These are phyloP conservation scores for Stephania japonica DNA, from an alignment of 164 flowering plant species.

Conservation along the genomic window DNA sequence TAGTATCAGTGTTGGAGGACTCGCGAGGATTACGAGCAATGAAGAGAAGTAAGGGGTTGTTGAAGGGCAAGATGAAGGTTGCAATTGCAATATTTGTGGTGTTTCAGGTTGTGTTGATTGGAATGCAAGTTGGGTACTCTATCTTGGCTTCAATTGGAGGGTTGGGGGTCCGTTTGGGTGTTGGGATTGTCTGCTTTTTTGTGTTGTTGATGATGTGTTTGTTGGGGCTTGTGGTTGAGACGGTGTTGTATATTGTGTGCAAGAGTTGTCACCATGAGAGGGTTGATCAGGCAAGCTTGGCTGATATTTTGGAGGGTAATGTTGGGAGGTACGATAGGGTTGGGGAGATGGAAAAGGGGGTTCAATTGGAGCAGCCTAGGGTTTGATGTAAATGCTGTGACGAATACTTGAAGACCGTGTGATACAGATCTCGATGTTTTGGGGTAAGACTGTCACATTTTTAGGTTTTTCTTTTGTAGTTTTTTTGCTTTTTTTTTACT, in stretches of 20 bases:
- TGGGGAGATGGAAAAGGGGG: constrained; percentile 39
- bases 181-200: constrained; percentile 20
- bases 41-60: constrained; percentile 45
- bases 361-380: constrained; percentile 36
- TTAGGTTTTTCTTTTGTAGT: too few species aligned
- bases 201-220: constrained; percentile 23
- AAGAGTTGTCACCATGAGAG: constrained; percentile 51
- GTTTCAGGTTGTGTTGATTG: constrained; percentile 6
- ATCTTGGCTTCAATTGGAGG: constrained; percentile 21
- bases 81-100: constrained; percentile 22
- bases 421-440: too few species aligned
- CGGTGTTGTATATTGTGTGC: constrained; percentile 48
- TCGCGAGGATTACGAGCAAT: constrained; percentile 44
- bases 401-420: too few species aligned
- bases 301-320: constrained; percentile 51
- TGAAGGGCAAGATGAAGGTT: constrained; percentile 40
- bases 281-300: constrained; percentile 42
- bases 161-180: constrained; percentile 5
- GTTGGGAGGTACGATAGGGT: not conserved
- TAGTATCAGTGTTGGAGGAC: constrained; percentile 57
- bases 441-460: too few species aligned
- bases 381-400: constrained; percentile 16
- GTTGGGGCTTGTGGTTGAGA: constrained; percentile 34
- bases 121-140: constrained; percentile 22
- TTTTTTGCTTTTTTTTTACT: too few species aligned